Evolutionary conservation across 2,329 filamentous ascomycete species (phyloP).

Genomic region (Cryoendolithus antarcticus): DNA sequence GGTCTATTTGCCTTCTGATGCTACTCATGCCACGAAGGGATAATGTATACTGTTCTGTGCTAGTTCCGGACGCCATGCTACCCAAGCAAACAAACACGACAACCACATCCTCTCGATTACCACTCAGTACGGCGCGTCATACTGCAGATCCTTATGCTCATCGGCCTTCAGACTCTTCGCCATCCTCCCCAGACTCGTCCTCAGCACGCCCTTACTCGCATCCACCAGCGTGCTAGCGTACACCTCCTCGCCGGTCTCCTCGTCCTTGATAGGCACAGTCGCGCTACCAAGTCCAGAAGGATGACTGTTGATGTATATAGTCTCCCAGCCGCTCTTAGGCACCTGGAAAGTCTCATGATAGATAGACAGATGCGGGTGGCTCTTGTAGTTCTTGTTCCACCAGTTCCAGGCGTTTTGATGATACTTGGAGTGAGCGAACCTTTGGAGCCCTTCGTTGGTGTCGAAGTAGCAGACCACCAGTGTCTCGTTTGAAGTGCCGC

Average conservation of each 20-base stretch:
- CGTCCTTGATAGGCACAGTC: constrained; percentile 4
- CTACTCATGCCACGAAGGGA: no score
- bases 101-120: no score
- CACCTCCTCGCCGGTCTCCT: constrained; percentile 11
- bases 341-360: constrained; percentile 44
- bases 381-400: constrained; percentile 28
- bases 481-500: constrained; percentile 28
- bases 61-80: no score
- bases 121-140: no score
- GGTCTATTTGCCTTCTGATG: no score
- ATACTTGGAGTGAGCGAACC: constrained; percentile 38
- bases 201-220: constrained; percentile 22
- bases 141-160: constrained; percentile 15
- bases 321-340: constrained; percentile 36
- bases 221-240: constrained; percentile 23
- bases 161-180: constrained; percentile 12
- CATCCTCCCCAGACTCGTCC: constrained; percentile 23
- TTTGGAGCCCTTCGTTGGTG: constrained; percentile 36
- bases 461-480: constrained; percentile 41
- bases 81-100: no score
- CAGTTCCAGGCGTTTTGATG: constrained; percentile 41
- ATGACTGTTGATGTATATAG: constrained; percentile 34
- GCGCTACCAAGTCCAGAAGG: constrained; percentile 22
- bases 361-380: constrained; percentile 34
- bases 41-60: no score